Evolutionary conservation across 768 basidiomycete genomes (phyloP).

Genomic region (Mycena indigotica): DNA sequence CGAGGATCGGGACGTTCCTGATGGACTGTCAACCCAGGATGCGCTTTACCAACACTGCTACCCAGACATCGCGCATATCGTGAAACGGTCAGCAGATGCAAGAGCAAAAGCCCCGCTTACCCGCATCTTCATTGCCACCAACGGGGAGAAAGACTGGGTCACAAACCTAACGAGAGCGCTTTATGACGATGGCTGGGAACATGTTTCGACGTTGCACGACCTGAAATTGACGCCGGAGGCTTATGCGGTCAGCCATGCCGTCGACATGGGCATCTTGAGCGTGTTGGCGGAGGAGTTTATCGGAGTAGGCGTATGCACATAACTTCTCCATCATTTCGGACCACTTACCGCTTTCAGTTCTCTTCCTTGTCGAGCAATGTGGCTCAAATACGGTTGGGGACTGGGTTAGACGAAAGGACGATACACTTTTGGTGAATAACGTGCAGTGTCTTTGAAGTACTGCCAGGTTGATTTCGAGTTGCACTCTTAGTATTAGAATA

Average conservation of each 20-base stretch:
- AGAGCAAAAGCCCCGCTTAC: not conserved
- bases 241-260: not conserved
- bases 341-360: not conserved
- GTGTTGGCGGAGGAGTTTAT: conserved; percentile 2
- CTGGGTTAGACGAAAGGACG: not conserved
- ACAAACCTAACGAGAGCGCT: conserved; percentile 38
- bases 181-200: conserved; percentile 36
- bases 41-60: not conserved
- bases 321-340: not conserved
- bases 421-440: conserved; percentile 11
- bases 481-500: no score
- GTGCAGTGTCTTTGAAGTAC: no score
- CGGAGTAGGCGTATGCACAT: not conserved
- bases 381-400: conserved; percentile 8
- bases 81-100: not conserved
- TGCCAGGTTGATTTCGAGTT: no score
- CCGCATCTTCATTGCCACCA: not conserved
- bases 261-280: not conserved
- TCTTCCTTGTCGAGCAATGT: conserved; percentile 12
- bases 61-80: not conserved
- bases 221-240: conserved; percentile 21
- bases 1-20: not conserved
- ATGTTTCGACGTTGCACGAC: conserved; percentile 43
- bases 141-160: conserved; percentile 38
- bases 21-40: not conserved